Conservation (phyloP, 176 grass and related monocot genomes). For the Zoysia japonica region DNA sequence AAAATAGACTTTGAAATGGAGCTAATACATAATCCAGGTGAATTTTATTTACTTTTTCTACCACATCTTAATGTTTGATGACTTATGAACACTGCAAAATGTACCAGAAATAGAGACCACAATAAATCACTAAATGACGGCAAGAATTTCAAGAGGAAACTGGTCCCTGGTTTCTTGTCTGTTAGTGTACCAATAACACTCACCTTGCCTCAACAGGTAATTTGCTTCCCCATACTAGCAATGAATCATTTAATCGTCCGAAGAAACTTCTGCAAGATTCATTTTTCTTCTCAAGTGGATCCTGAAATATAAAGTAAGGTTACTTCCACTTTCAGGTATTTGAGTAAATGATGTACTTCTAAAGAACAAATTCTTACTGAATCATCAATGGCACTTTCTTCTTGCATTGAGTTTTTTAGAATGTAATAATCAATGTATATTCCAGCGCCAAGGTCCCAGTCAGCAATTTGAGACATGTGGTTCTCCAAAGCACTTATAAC, state of each 20-base stretch:
- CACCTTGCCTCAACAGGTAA: constrained; percentile 81
- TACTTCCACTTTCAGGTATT: constrained; percentile 18
- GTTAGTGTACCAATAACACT: background rate
- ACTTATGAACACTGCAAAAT: background rate
- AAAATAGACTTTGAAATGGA: background rate
- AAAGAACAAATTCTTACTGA: constrained; percentile 38
- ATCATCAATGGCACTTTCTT: constrained; percentile 67
- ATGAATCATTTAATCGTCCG: constrained; percentile 70
- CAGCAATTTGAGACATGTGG: constrained; percentile 86
- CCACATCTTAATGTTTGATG: background rate
- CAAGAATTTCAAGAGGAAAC: constrained; percentile 15
- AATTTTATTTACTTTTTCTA: background rate
- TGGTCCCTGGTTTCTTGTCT: background rate
- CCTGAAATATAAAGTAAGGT: constrained; percentile 49
- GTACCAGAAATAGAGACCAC: background rate
- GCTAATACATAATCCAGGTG: background rate
- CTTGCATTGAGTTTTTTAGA: constrained; percentile 65
- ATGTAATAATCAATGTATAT: constrained; percentile 85
- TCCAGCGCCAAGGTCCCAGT: constrained; percentile 86
- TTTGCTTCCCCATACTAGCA: constrained; percentile 82
- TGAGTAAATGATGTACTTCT: background rate
- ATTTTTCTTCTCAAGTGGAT: constrained; percentile 67
- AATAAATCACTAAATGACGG: background rate
- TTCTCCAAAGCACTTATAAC: constrained; percentile 74
- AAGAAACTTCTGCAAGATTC: constrained; percentile 76